These are phyloP conservation scores for Tephrocybe rancida DNA, from an alignment of 768 basidiomycete genomes.

Conservation along the genomic window DNA sequence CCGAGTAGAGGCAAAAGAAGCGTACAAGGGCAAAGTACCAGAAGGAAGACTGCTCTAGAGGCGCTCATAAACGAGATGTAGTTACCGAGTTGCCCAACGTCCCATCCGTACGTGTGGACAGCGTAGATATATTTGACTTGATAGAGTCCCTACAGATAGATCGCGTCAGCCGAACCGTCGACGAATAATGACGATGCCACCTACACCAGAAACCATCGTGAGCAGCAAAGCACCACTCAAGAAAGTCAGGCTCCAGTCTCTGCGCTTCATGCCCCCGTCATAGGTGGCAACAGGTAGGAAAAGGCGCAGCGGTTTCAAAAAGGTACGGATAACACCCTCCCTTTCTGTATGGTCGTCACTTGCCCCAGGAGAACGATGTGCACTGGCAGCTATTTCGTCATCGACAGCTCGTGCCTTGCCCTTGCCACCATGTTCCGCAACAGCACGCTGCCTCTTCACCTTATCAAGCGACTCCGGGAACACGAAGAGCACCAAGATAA, in stretches of 20 bases:
- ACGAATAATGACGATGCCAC: conserved; percentile 23
- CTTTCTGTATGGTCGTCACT: conserved; percentile 3
- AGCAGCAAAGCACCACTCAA: conserved; percentile 64
- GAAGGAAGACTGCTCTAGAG: conserved; percentile 59
- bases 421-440: conserved; percentile 27
- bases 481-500: conserved; percentile 69
- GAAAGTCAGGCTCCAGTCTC: conserved; percentile 83
- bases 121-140: conserved; percentile 86
- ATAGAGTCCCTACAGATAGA: conserved; percentile 57
- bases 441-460: conserved; percentile 39
- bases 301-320: conserved; percentile 64
- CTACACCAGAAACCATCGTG: conserved; percentile 67
- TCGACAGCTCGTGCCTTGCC: conserved; percentile 17
- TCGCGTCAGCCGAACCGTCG: neutral
- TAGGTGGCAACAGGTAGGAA: conserved; percentile 64
- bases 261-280: conserved; percentile 42
- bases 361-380: conserved; percentile 16
- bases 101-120: conserved; percentile 72
- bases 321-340: conserved; percentile 34
- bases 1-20: conserved; percentile 11
- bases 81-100: conserved; percentile 71
- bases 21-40: conserved; percentile 47
- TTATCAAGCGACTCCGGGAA: conserved; percentile 63
- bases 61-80: conserved; percentile 73
- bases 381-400: conserved; percentile 13